Conservation (phyloP, 2,329 filamentous ascomycete genomes). For the Talaromyces sp. region DNA sequence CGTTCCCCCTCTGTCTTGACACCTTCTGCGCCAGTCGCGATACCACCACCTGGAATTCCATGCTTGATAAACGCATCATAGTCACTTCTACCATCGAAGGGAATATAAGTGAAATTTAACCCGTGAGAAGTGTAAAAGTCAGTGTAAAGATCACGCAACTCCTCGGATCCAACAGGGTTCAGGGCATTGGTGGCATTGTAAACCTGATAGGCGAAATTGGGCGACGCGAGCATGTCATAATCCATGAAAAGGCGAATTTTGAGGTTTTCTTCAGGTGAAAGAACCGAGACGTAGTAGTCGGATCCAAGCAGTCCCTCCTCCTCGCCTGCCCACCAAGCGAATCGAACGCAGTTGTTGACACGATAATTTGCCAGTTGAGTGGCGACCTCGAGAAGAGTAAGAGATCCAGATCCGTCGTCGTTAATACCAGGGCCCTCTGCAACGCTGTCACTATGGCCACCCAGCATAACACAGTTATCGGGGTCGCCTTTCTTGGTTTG, state of each 20-base stretch:
- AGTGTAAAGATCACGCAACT: conserved; percentile 63
- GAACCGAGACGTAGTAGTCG: conserved; percentile 50
- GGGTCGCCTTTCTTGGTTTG: conserved; percentile 55
- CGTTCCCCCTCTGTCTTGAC: conserved; percentile 66
- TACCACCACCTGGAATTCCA: conserved; percentile 68
- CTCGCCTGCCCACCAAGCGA: conserved; percentile 61
- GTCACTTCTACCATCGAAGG: conserved; percentile 74
- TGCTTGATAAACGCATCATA: conserved; percentile 71
- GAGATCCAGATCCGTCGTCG: conserved; percentile 67
- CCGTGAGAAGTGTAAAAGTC: conserved; percentile 60
- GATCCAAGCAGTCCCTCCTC: conserved; percentile 60
- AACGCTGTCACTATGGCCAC: conserved; percentile 59
- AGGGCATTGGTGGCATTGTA: conserved; percentile 54
- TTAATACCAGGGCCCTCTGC: conserved; percentile 66
- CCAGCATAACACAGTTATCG: conserved; percentile 54
- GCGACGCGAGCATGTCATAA: conserved; percentile 65
- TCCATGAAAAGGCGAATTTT: conserved; percentile 65
- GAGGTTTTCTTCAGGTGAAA: conserved; percentile 46
- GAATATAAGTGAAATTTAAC: conserved; percentile 63
- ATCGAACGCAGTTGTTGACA: conserved; percentile 65
- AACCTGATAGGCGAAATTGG: conserved; percentile 54
- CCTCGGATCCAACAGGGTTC: conserved; percentile 60
- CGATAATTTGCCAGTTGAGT: conserved; percentile 63
- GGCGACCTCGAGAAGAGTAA: conserved; percentile 56
- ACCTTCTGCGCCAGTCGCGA: conserved; percentile 73